Evolutionary conservation across 352 stramenopile genomes (phyloP).

Genomic region (Halophytophthora batemanensis): DNA sequence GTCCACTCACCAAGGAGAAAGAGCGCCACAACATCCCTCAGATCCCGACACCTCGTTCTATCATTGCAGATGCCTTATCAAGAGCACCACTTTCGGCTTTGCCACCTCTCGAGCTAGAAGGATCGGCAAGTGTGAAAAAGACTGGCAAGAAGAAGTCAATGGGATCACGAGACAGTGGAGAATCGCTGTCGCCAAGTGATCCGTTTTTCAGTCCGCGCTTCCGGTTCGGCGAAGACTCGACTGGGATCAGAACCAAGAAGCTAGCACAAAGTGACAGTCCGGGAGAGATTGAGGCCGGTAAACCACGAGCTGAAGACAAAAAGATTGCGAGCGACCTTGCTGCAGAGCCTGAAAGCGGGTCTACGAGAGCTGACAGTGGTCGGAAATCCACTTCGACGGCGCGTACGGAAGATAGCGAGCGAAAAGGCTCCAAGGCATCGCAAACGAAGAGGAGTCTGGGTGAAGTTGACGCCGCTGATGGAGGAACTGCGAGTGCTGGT

Average conservation of each 20-base stretch:
- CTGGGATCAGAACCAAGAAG: slow-evolving; percentile 8
- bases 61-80: slow-evolving; percentile 51
- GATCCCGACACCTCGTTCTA: slow-evolving; percentile 47
- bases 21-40: slow-evolving; percentile 18
- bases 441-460: not conserved
- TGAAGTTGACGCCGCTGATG: too few relatives aligned
- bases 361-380: not conserved
- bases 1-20: slow-evolving; percentile 44
- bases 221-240: slow-evolving; percentile 34
- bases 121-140: slow-evolving; percentile 10
- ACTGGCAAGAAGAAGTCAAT: slow-evolving; percentile 10
- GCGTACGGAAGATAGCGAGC: not conserved
- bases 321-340: too few relatives aligned
- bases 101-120: slow-evolving; percentile 28
- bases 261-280: not conserved
- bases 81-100: slow-evolving; percentile 36
- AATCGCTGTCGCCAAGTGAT: slow-evolving; percentile 38
- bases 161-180: slow-evolving; percentile 1
- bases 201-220: slow-evolving; percentile 71
- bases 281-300: slow-evolving; percentile 1
- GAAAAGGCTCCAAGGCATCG: not conserved
- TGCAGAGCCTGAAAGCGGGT: not conserved
- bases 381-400: not conserved
- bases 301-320: slow-evolving; percentile 6
- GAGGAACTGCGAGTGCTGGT: too few relatives aligned